phyloP scores from a whole-genome alignment of 2,329 filamentous ascomycete genomes.

The Phialophora tarda region DNA sequence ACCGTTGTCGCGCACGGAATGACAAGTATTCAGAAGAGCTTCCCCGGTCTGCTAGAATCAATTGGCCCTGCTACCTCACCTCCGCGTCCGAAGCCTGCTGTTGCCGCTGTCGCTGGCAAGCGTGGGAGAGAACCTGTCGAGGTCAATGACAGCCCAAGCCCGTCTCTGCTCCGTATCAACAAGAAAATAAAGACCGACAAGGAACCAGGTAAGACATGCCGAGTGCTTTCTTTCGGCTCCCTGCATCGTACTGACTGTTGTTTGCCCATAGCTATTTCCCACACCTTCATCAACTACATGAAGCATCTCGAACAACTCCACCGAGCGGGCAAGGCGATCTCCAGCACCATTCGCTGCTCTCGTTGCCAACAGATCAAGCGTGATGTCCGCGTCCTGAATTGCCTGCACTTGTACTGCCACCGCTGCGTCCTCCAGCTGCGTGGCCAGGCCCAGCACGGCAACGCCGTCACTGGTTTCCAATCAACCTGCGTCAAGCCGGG shows the following conservation, averaged over 20 bases:
- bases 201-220: conserved; percentile 30
- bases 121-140: conserved; percentile 19
- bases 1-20: conserved; percentile 12
- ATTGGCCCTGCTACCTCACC: conserved; percentile 3
- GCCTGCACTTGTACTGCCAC: conserved; percentile 35
- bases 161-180: not conserved
- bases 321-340: conserved; percentile 22
- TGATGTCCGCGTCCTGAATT: conserved; percentile 32
- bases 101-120: conserved; percentile 8
- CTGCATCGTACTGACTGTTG: conserved; percentile 10
- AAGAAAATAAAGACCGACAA: conserved; percentile 25
- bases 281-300: conserved; percentile 24
- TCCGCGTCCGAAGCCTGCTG: not conserved
- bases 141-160: not conserved
- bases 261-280: conserved; percentile 17
- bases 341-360: conserved; percentile 19
- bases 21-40: conserved; percentile 20
- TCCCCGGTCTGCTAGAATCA: conserved; percentile 28
- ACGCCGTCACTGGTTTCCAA: conserved; percentile 26
- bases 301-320: conserved; percentile 26
- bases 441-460: conserved; percentile 21
- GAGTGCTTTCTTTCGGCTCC: not conserved
- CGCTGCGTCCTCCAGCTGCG: conserved; percentile 30
- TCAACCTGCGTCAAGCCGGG: conserved; percentile 26
- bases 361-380: conserved; percentile 27